Evolutionary conservation across 139 green algal genomes (phyloP).

Genomic region (Picochlorum sp.): DNA sequence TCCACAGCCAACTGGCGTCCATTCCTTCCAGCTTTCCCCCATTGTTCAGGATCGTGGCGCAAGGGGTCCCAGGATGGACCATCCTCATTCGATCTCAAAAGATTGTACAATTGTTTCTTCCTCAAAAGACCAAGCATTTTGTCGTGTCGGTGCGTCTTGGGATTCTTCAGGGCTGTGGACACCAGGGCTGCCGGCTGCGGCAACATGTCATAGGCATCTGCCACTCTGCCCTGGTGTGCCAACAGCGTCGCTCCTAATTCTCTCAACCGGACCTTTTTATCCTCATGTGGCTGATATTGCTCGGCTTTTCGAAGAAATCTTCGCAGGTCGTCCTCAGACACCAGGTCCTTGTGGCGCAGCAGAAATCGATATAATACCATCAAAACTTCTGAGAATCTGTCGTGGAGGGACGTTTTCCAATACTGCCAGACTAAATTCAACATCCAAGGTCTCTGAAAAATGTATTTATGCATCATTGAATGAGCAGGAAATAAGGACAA

Average conservation of each 20-base stretch:
- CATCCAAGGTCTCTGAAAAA: background rate
- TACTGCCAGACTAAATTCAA: background rate
- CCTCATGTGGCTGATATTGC: conserved; percentile 2
- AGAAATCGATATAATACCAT: background rate
- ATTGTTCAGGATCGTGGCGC: background rate
- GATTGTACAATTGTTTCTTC: background rate
- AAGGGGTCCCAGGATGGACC: background rate
- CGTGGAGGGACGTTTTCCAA: background rate
- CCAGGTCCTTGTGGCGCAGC: background rate
- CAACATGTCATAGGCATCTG: background rate
- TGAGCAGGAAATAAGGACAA: background rate
- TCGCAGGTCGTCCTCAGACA: background rate
- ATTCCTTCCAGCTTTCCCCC: background rate
- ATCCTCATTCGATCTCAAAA: background rate
- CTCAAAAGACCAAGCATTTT: background rate
- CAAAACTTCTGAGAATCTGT: background rate
- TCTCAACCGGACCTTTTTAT: background rate
- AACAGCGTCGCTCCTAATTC: background rate
- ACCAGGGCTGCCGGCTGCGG: background rate
- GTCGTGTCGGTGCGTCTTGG: background rate
- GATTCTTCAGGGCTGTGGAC: background rate
- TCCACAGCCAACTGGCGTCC: background rate
- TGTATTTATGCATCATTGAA: background rate
- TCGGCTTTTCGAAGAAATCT: background rate
- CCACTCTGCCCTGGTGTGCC: background rate